Evolutionary conservation across 306 rosid genomes (phyloP), one percentile per base, ranked within the genome.

Genomic region (Gleditsia sinensis): DNA sequence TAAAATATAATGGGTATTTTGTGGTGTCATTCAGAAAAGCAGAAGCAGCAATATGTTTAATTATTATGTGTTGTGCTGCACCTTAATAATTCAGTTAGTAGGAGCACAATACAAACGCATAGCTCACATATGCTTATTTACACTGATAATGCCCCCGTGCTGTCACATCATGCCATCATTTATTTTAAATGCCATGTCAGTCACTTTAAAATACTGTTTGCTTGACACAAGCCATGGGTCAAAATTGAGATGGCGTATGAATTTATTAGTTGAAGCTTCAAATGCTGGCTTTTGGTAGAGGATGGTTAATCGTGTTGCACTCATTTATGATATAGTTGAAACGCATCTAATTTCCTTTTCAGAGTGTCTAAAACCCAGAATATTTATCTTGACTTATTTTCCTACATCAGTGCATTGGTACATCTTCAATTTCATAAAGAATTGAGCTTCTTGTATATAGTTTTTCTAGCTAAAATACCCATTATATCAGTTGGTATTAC

Each of bases 281-380:
- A 63, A 17, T 78, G 54, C 51, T 71, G 73, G 42, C 24, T 7
- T 20, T 49, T 32, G 20, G 54, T 55, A 54, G 51, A 53, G 39
- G 51, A 48, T 53, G 24, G 43, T 30, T 61, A 46, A 46, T 55
- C 54, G 14, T 71, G 57, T 66, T 71, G 51, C 59, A 39, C 54
- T 37, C 16, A 10, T 57, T 55, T 71, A 25, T 43, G 33, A 33
- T 33, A 62, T 71, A 57, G 67, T 78, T 73, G 51, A 46, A 77
- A 77, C 34, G 14, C 21, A 11, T 21, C 58, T 67, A 45, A 30
- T 14, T 11, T 16, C 53, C 58, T 0, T 6, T 49, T 57, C 23
- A 42, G 33, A 36, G 5, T 28, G 27, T 17, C 48, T 40, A 13
- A 36, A 62, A 20, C 67, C 42, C 61, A 12, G n/a, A 7, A 24